phyloP scores from a whole-genome alignment of 1,284 basidiomycete species.

The Ustilago xerochloae region DNA sequence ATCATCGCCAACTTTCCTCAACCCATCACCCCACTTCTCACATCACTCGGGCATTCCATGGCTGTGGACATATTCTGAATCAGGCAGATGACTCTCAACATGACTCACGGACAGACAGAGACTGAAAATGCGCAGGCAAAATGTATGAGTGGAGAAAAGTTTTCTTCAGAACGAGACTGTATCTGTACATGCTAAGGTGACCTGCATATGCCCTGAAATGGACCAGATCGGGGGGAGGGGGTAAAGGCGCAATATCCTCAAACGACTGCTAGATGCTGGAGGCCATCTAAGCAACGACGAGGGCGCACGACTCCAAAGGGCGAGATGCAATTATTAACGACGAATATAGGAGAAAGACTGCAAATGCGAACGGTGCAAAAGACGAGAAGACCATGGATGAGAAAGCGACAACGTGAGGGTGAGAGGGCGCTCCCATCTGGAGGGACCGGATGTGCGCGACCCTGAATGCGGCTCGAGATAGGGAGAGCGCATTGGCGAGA shows the following conservation, averaged over 20 bases:
- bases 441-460: no score
- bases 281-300: background rate
- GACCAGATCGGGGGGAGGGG: background rate
- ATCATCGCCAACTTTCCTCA: background rate
- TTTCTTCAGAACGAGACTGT: slow-evolving; percentile 8
- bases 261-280: no score
- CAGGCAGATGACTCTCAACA: background rate
- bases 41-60: no score
- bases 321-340: slow-evolving; percentile 38
- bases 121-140: background rate
- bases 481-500: background rate
- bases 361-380: slow-evolving; percentile 43
- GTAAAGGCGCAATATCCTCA: slow-evolving; percentile 13
- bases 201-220: background rate
- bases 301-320: slow-evolving; percentile 1
- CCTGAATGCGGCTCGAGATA: background rate
- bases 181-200: slow-evolving; percentile 30
- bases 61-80: no score
- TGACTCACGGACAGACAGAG: background rate
- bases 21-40: background rate
- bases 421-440: background rate
- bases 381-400: slow-evolving; percentile 27
- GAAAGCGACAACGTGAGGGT: slow-evolving; percentile 9
- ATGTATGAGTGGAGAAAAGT: slow-evolving; percentile 3
- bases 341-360: slow-evolving; percentile 25